A percentile compares a stretch with the other conserved stretches of the same genome.
These are phyloP conservation scores for Paralagenidium karlingii DNA, from an alignment of 352 stramenopile genomes.

Conservation along the genomic window DNA sequence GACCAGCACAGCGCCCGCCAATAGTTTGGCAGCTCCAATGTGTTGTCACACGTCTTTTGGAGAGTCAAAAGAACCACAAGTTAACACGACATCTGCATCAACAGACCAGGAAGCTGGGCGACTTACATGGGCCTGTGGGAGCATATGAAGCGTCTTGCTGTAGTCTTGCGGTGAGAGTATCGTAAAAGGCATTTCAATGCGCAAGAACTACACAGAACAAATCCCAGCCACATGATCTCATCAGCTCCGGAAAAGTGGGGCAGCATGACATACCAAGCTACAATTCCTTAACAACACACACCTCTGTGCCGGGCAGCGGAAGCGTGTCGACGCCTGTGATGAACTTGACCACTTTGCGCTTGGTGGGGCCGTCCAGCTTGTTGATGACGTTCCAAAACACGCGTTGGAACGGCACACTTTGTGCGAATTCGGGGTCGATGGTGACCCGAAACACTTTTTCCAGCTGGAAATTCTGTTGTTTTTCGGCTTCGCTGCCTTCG, in stretches of 20 bases:
- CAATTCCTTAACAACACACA: constrained; percentile 13
- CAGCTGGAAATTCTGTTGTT: constrained; percentile 21
- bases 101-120: too few relatives aligned
- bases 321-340: constrained; percentile 57
- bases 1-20: constrained; percentile 52
- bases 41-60: constrained; percentile 61
- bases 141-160: constrained; percentile 37
- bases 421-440: constrained; percentile 39
- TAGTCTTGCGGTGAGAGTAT: constrained; percentile 21
- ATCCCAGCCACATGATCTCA: neutral
- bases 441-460: constrained; percentile 36
- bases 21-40: constrained; percentile 56
- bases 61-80: neutral
- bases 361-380: constrained; percentile 26
- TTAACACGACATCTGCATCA: too few relatives aligned
- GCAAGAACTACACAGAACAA: constrained; percentile 30
- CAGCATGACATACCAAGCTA: too few relatives aligned
- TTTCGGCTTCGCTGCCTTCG: constrained; percentile 5
- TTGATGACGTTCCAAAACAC: constrained; percentile 46
- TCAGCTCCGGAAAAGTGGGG: too few relatives aligned
- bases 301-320: constrained; percentile 45
- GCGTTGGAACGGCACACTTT: constrained; percentile 17
- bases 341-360: constrained; percentile 63
- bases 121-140: constrained; percentile 59
- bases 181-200: constrained; percentile 65